Base-by-base conservation (phyloP, 306 rosid genomes). In the Spatholobus suberectus region DNA sequence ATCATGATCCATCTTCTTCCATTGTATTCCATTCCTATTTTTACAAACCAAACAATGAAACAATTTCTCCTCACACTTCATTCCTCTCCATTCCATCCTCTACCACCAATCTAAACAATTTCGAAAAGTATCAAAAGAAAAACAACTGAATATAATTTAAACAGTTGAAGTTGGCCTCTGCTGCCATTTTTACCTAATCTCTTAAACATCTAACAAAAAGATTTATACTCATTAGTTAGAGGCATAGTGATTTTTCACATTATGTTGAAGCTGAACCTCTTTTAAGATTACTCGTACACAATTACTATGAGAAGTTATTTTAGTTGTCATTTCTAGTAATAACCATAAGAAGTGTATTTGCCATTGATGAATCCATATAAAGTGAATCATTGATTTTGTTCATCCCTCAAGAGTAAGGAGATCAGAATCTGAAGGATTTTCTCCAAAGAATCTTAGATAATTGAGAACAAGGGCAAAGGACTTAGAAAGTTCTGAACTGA, bases 171-270 rank as follows among this genome's bases (percentile, higher is more conserved):
- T 47, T 66, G 65, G 14, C 9, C 52, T 78, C 63, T 78, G 52
- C 18, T 65, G 52, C 32, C 24, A 27, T 9, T 68, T 38, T 44
- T n/a, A n/a, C 44, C 55, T 11, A n/a, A 43, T 58, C 15, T 72
- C 52, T 46, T 17, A 35, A 35, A 35, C 57, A 72, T 46, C 73
- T 44, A 14, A 47, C n/a, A 18, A 37, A 73, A 66, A 61, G 40
- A 54, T 46, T 80, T 43, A 32, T 32, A 26, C 76, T 76, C 1
- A 62, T 70, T 35, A 40, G 80, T 74, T 51, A 63, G 68, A 82
- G 40, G 41, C 70, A 62, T 34, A 40, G 14, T 41, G 37, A 7
- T 9, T 70, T 40, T 81, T 21, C 82, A 54, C 51, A 54, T 79
- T 59, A n/a, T 62, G 40, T 38, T 29, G 44, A 82, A 69, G 65